These are phyloP conservation scores for Aspergillus mulundensis DNA, from an alignment of 495 filamentous ascomycete genomes.

Conservation along the genomic window DNA sequence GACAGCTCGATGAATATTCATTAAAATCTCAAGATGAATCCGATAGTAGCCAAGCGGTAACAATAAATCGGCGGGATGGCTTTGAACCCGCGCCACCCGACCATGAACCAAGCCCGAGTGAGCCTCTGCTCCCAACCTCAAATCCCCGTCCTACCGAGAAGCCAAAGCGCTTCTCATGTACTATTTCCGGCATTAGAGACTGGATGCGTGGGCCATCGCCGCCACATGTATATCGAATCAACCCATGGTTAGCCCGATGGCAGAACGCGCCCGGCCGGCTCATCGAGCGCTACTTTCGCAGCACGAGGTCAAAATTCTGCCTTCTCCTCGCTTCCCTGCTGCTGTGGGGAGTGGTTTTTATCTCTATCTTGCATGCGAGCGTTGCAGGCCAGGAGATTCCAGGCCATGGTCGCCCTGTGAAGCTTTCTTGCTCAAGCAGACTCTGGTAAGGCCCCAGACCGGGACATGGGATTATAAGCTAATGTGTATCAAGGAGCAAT, in stretches of 20 bases:
- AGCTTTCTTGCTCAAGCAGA: conserved; percentile 46
- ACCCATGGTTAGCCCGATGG: conserved; percentile 55
- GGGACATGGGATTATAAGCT: not conserved
- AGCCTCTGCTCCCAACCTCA: conserved; percentile 24
- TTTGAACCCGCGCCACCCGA: conserved; percentile 17
- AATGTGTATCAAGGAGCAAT: conserved; percentile 28
- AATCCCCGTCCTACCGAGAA: not conserved
- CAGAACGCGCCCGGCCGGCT: conserved; percentile 61
- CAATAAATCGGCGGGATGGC: conserved; percentile 9
- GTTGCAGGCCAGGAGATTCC: conserved; percentile 53
- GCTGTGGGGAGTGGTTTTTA: conserved; percentile 64
- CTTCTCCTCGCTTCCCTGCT: conserved; percentile 49
- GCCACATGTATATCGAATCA: conserved; percentile 57
- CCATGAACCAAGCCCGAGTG: conserved; percentile 15
- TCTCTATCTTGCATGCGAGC: conserved; percentile 56
- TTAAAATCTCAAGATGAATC: conserved; percentile 15
- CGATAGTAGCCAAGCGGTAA: conserved; percentile 14
- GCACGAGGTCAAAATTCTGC: conserved; percentile 37
- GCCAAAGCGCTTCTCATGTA: conserved; percentile 26
- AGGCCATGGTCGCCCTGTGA: conserved; percentile 57
- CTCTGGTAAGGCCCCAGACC: conserved; percentile 42
- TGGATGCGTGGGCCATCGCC: conserved; percentile 53
- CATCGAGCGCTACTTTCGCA: conserved; percentile 55
- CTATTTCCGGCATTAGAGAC: conserved; percentile 19
- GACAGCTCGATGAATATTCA: conserved; percentile 13